phyloP scores from a whole-genome alignment of 2,329 filamentous ascomycete genomes.

The Colletotrichum sp. region DNA sequence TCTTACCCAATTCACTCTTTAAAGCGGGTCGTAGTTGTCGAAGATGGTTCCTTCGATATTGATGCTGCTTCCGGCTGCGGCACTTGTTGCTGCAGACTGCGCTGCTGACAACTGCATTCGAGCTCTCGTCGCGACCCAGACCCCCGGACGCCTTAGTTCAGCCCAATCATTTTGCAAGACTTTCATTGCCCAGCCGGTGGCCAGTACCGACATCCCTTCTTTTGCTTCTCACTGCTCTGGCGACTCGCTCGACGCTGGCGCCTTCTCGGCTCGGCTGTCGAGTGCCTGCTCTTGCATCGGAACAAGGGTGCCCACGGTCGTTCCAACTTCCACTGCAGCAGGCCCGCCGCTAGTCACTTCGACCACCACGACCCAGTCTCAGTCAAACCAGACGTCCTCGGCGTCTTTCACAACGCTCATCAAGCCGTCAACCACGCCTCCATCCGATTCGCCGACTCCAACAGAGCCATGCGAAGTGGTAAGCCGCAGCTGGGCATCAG shows the following conservation, averaged over 20 bases:
- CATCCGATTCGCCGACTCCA: not conserved
- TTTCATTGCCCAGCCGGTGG: not conserved
- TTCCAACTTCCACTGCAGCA: not conserved
- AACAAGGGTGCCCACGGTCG: not conserved
- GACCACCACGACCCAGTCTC: not conserved
- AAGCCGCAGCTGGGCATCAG: not conserved
- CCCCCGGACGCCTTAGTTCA: slow-evolving; percentile 31
- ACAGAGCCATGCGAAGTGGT: not conserved
- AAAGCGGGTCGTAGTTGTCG: not conserved
- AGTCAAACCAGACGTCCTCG: not conserved
- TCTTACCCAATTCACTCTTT: not conserved
- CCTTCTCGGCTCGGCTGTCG: not conserved
- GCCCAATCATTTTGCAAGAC: slow-evolving; percentile 33
- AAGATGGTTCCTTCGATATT: not conserved
- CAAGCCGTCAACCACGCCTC: not conserved
- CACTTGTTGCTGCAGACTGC: slow-evolving; percentile 22
- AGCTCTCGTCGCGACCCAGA: slow-evolving; percentile 36
- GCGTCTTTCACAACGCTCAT: not conserved
- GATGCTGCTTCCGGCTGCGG: not conserved
- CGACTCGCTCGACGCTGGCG: not conserved
- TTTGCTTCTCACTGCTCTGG: not conserved
- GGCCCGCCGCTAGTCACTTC: not conserved
- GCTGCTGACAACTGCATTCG: slow-evolving; percentile 39
- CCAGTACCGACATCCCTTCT: not conserved
- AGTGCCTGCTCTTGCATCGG: not conserved